Base-by-base conservation (phyloP, 768 basidiomycete species). In the Neoboletus subvelutipes region DNA sequence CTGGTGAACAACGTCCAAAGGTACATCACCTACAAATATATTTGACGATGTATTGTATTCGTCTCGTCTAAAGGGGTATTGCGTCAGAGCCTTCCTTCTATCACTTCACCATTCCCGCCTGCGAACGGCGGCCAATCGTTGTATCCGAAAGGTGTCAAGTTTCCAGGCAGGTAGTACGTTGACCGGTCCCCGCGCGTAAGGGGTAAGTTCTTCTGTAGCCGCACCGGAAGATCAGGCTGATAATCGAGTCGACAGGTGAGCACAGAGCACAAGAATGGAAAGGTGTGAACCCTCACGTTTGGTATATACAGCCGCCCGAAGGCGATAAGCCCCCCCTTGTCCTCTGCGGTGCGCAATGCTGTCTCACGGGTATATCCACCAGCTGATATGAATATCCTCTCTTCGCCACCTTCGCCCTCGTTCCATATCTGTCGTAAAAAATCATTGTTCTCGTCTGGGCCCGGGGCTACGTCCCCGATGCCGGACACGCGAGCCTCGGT, bases 401-500 rank as follows among this genome's bases (percentile, higher is more conserved):
- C 54, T 22, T 64, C 41, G 1, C 62, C 54, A 3, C 75, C 72
- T 8, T 71, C 68, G 5, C 63, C 59, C 10, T 34, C 36, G 11
- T 47, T 49, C 82, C 83, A 83, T 5, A 81, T 76, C 3, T 71
- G 57, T 13, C 79, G 72, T 29, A 83, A 48, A 57, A 80, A 78
- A 48, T 80, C 76, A 49, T 77, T 82, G 2, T 73, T 72, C 29
- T 73, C 64, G 17, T 59, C 61, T 42, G 36, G 26, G 0, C 50
- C 46, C 1, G 34, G 15, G 4, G 9, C 7, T 3, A 36, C n/a
- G n/a, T 64, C 61, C 1, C 0, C 1, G 13, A 10, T n/a, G 1
- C 64, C 69, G 15, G 26, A 26, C 22, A 67, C 40, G 70, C 74
- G 69, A 13, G 79, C 72, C 58, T 84, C 81, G 45, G 77, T 65